These are phyloP conservation scores for Argentina anserina DNA, from an alignment of 306 rosid genomes.

Conservation along the genomic window DNA sequence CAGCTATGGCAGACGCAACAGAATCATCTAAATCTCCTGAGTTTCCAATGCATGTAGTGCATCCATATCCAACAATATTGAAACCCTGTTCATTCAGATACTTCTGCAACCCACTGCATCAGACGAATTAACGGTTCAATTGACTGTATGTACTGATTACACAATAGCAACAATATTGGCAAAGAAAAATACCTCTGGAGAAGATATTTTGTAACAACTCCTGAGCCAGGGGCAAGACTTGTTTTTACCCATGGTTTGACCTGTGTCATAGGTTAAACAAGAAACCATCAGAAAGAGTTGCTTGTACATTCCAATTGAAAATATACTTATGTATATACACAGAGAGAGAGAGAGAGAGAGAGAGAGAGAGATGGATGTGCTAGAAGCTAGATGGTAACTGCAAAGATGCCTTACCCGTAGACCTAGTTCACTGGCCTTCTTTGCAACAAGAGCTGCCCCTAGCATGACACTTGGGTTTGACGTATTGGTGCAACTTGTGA, in stretches of 20 bases:
- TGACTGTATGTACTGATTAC: neutral
- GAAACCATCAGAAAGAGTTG: slow-evolving; percentile 11
- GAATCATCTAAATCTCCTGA: slow-evolving; percentile 83
- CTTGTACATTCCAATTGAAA: no score
- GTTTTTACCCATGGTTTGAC: slow-evolving; percentile 98
- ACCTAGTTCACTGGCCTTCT: slow-evolving; percentile 87
- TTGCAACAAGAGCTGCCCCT: slow-evolving; percentile 94
- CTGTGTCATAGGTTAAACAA: slow-evolving; percentile 33
- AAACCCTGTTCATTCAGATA: slow-evolving; percentile 88
- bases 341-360: slow-evolving; percentile 2
- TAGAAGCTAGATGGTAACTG: neutral
- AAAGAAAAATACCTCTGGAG: slow-evolving; percentile 59
- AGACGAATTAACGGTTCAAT: slow-evolving; percentile 25
- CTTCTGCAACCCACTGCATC: slow-evolving; percentile 75
- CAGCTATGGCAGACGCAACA: slow-evolving; percentile 74
- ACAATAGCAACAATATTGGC: neutral
- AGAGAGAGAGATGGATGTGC: neutral
- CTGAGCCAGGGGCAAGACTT: slow-evolving; percentile 98
- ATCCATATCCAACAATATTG: slow-evolving; percentile 91
- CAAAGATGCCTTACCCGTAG: slow-evolving; percentile 52
- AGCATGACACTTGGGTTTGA: slow-evolving; percentile 98
- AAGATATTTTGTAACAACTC: slow-evolving; percentile 90
- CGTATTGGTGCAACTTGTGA: slow-evolving; percentile 93
- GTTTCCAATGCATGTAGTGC: slow-evolving; percentile 95
- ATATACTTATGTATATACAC: no score